Evolutionary conservation across 441 rosid species (phyloP).

Genomic region (Melastoma candidum): DNA sequence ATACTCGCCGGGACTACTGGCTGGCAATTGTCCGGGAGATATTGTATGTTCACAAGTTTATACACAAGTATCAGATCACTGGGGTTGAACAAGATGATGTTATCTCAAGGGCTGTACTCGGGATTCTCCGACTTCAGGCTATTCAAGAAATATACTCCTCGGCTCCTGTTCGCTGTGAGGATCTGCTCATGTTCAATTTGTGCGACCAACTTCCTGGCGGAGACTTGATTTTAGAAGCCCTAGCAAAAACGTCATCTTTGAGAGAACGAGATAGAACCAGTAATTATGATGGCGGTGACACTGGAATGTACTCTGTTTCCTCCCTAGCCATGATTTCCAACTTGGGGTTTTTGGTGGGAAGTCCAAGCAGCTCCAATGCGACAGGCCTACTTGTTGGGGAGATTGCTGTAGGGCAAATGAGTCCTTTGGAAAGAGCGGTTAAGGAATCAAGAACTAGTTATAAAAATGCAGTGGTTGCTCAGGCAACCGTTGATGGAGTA

Average conservation of each 20-base stretch:
- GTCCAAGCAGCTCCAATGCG: too few relatives aligned
- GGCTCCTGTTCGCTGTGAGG: conserved; percentile 31
- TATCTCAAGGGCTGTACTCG: conserved; percentile 76
- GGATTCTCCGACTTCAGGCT: conserved; percentile 73
- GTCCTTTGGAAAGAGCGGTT: too few relatives aligned
- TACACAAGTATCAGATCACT: conserved; percentile 48
- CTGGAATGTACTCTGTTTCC: conserved; percentile 58
- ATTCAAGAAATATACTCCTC: conserved; percentile 54
- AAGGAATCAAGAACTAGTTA: too few relatives aligned
- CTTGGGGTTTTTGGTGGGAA: conserved; percentile 13
- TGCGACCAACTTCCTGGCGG: conserved; percentile 97
- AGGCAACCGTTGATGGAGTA: too few relatives aligned
- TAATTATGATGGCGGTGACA: conserved; percentile 28
- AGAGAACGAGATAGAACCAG: conserved; percentile 41
- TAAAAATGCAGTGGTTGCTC: too few relatives aligned
- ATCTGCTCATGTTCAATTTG: conserved; percentile 74
- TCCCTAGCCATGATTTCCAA: conserved; percentile 67
- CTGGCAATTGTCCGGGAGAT: conserved; percentile 69
- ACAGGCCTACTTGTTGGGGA: too few relatives aligned
- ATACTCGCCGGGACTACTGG: conserved; percentile 87
- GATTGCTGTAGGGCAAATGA: too few relatives aligned
- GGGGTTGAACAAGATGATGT: conserved; percentile 59
- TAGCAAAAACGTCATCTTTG: conserved; percentile 56
- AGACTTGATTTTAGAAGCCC: conserved; percentile 74
- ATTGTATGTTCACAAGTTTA: conserved; percentile 55